Percentiles rank a stretch among this genome's conserved stretches.
Conservation (phyloP, 2,329 filamentous ascomycete species). For the Zasmidium cellare region DNA sequence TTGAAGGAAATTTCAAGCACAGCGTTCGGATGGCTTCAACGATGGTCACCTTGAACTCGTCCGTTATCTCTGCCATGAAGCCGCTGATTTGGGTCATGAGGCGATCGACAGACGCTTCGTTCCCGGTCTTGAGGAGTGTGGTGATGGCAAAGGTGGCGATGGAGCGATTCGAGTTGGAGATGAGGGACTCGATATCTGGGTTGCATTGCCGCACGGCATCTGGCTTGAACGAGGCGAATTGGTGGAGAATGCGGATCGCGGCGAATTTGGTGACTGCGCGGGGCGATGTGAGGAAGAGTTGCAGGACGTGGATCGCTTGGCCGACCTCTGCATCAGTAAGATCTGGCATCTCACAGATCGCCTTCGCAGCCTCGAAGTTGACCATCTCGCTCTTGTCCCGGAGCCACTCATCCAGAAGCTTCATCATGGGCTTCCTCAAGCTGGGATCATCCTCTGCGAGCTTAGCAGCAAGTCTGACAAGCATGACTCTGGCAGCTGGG, state of each 20-base stretch:
- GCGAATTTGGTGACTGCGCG: conserved; percentile 96
- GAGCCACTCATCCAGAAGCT: conserved; percentile 92
- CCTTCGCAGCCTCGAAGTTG: conserved; percentile 98
- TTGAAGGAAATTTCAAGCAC: conserved; percentile 95
- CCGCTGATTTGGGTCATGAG: conserved; percentile 98
- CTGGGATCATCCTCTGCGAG: conserved; percentile 89
- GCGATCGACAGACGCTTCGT: conserved; percentile 93
- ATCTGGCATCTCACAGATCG: conserved; percentile 91
- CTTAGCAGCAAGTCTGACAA: conserved; percentile 89
- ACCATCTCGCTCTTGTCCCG: conserved; percentile 99
- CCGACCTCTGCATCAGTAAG: conserved; percentile 88
- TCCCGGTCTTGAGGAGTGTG: conserved; percentile 95
- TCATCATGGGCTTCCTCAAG: conserved; percentile 93
- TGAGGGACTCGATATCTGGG: conserved; percentile 93
- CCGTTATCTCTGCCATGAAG: conserved; percentile 98
- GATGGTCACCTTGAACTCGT: conserved; percentile 99
- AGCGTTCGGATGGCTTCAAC: conserved; percentile 96
- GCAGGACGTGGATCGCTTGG: conserved; percentile 90
- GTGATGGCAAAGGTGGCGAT: conserved; percentile 99
- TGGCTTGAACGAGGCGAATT: conserved; percentile 95
- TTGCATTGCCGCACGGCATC: conserved; percentile 91
- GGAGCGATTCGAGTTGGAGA: conserved; percentile 94
- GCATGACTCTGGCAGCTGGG: conserved; percentile 85
- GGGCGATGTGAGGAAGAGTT: conserved; percentile 94
- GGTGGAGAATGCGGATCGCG: conserved; percentile 92